A percentile compares a stretch with the other conserved stretches of the same genome.
Evolutionary conservation across 768 basidiomycete genomes (phyloP).

Genomic region (Pisolithus tinctorius): DNA sequence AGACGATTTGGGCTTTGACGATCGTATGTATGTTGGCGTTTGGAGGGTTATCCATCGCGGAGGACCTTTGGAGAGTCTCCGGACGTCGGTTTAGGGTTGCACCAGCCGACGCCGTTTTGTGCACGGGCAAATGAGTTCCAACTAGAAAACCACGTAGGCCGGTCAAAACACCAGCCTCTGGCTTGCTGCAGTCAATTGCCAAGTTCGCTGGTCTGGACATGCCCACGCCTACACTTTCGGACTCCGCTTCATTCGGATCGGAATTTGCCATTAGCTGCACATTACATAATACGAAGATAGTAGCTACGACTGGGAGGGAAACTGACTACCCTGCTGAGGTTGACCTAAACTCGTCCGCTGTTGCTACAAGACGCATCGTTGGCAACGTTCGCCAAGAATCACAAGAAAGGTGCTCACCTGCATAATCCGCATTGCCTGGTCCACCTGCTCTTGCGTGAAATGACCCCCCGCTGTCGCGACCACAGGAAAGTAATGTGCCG

Average conservation of each 20-base stretch:
- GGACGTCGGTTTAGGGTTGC: conserved; percentile 63
- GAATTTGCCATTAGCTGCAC: neutral
- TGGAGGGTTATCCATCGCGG: conserved; percentile 82
- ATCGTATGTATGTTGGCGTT: conserved; percentile 85
- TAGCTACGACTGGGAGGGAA: conserved; percentile 22
- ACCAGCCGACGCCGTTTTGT: conserved; percentile 67
- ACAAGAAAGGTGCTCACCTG: conserved; percentile 20
- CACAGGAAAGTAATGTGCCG: conserved; percentile 35
- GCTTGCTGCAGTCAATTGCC: conserved; percentile 10
- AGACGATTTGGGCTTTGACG: conserved; percentile 96
- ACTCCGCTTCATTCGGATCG: neutral
- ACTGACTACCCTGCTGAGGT: conserved; percentile 26
- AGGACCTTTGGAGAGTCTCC: conserved; percentile 70
- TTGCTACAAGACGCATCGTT: neutral
- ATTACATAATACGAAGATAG: neutral
- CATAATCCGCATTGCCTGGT: conserved; percentile 35
- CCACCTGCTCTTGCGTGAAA: conserved; percentile 44
- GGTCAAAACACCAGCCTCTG: conserved; percentile 26
- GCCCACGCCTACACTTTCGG: no score
- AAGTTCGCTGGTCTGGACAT: conserved; percentile 4
- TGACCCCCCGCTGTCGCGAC: conserved; percentile 25
- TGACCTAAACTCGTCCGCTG: conserved; percentile 24
- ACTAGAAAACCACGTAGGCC: conserved; percentile 30
- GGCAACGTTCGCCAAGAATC: conserved; percentile 1
- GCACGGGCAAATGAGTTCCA: conserved; percentile 20